Base-by-base conservation (phyloP, 1,284 basidiomycete genomes). In the Moesziomyces sp. region DNA sequence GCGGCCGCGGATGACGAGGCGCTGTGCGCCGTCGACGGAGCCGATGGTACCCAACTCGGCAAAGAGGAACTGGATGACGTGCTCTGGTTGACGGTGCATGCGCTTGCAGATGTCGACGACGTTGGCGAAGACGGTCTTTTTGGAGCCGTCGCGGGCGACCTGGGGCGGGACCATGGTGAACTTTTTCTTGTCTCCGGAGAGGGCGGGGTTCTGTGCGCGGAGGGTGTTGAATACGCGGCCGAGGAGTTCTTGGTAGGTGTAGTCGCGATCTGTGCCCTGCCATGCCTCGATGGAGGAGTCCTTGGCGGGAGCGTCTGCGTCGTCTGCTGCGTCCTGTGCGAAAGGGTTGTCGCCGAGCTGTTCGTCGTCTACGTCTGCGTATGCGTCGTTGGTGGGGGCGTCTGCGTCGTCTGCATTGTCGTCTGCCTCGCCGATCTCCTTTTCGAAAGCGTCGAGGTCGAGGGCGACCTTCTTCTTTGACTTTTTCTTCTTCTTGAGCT, bases 1-100 rank as follows among this genome's bases (percentile, higher is more conserved):
- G 71, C 94, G 90, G 83, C 96, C 96, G 85, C 93, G 95, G 88
- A 99, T 98, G 78, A 99, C 92, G 60, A 99, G 88, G 58, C 96
- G 91, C 43, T 93, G 92, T 5, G 90, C 89, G 64, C 94, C 97
- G 81, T 98, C 97, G 52, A 98, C 92, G 52, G 92, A 93, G 64
- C 96, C 96, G 48, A 92, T 95, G 14, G 97, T 99, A 87, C 97
- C 97, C 91, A 99, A 90, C 87, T 99, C 96, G 56, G 97, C 91
- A 85, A 98, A 98, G 77, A 99, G 87, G 88, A 93, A 99, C 85
- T 93, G 91, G 76, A 98, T 97, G 79, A 98, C 94, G 84, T 99
- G 97, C 86, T 99, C 97, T n/a, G 96, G 94, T 86, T 94, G 92
- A 85, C 96, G 89, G 87, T 97, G 96, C 94, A 99, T 97, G 56